Conservation (phyloP, 2,329 filamentous ascomycete species). For the Pseudocercospora ulei region DNA sequence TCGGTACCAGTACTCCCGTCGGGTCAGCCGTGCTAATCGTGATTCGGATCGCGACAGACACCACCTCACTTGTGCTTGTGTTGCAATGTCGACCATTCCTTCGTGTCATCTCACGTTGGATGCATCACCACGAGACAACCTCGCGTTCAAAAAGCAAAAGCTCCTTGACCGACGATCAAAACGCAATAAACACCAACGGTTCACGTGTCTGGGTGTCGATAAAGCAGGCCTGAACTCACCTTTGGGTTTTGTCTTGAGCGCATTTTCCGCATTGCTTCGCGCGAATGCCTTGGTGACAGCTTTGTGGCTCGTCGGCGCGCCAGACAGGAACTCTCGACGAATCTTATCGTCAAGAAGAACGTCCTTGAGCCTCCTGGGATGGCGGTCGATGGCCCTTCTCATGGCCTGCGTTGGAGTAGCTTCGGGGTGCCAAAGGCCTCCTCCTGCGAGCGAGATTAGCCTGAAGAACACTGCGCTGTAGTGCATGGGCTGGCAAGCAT, state of each 20-base stretch:
- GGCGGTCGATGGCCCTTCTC: conserved; percentile 64
- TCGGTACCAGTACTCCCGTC: conserved; percentile 3
- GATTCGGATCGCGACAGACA: too few species aligned
- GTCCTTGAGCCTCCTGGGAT: conserved; percentile 58
- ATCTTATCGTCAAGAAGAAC: conserved; percentile 55
- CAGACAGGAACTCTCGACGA: conserved; percentile 49
- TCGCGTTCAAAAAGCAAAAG: neutral
- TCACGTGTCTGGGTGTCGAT: too few species aligned
- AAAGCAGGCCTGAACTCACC: too few species aligned
- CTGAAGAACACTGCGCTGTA: neutral
- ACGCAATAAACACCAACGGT: too few species aligned
- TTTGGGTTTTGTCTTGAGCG: conserved; percentile 76
- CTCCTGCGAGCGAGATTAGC: conserved; percentile 43
- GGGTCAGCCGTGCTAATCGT: too few species aligned
- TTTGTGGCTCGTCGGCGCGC: conserved; percentile 50
- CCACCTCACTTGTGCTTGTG: too few species aligned
- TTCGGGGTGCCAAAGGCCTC: conserved; percentile 73
- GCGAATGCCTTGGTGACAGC: conserved; percentile 49
- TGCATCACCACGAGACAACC: too few species aligned
- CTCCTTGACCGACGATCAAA: neutral
- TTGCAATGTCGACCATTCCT: too few species aligned
- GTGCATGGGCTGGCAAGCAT: too few species aligned
- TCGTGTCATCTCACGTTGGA: too few species aligned
- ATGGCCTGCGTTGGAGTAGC: conserved; percentile 55
- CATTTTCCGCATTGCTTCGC: conserved; percentile 57